phyloP scores from a whole-genome alignment of 2,329 filamentous ascomycete species.

The Dactylonectria estremocensis region DNA sequence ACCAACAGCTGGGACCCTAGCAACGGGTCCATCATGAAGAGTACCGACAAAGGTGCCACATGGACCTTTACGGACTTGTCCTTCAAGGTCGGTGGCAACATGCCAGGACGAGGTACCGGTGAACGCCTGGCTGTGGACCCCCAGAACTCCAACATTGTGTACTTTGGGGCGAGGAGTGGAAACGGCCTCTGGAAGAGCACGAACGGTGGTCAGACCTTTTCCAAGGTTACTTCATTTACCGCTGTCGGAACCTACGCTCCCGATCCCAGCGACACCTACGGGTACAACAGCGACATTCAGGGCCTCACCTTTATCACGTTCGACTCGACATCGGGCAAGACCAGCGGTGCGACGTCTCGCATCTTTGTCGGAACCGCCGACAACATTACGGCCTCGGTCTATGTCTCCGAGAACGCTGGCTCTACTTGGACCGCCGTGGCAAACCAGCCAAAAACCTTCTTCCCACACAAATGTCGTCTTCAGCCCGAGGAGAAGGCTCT shows the following conservation, averaged over 20 bases:
- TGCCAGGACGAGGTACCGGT: slow-evolving; percentile 73
- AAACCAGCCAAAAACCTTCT: slow-evolving; percentile 65
- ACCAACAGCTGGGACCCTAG: slow-evolving; percentile 74
- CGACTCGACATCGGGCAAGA: slow-evolving; percentile 64
- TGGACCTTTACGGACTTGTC: slow-evolving; percentile 65
- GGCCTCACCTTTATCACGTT: slow-evolving; percentile 70
- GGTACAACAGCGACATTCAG: slow-evolving; percentile 61
- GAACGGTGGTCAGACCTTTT: slow-evolving; percentile 68
- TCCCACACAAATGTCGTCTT: slow-evolving; percentile 69
- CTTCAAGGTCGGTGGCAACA: slow-evolving; percentile 75
- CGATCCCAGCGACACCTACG: slow-evolving; percentile 61
- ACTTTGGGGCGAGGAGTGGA: slow-evolving; percentile 71
- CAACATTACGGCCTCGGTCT: slow-evolving; percentile 66
- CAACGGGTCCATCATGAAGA: slow-evolving; percentile 68
- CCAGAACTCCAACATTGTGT: slow-evolving; percentile 69
- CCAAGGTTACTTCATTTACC: slow-evolving; percentile 66
- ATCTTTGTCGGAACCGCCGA: slow-evolving; percentile 72
- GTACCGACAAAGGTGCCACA: slow-evolving; percentile 67
- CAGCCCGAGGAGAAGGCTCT: slow-evolving; percentile 66
- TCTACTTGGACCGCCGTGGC: slow-evolving; percentile 66
- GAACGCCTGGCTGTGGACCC: slow-evolving; percentile 73
- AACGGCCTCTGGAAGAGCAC: slow-evolving; percentile 73
- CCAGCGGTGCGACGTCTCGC: slow-evolving; percentile 65
- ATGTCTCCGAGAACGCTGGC: slow-evolving; percentile 68
- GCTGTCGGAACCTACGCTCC: slow-evolving; percentile 65